Percentiles rank a stretch among this genome's conserved stretches.
Conservation (phyloP, 1,284 basidiomycete species). For the Chondrostereum purpureum region DNA sequence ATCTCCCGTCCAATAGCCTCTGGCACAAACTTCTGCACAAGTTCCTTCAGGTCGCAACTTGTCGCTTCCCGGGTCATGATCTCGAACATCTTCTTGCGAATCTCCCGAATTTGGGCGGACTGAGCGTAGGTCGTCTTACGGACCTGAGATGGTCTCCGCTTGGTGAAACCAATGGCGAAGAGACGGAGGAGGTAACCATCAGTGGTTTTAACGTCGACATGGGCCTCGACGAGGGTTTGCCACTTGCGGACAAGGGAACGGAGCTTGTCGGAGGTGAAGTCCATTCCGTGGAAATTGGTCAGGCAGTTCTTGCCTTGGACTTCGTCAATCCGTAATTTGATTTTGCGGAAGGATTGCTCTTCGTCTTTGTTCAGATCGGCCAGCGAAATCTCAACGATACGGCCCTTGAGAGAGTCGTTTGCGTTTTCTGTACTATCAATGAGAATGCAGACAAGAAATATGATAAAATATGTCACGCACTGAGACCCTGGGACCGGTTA, state of each 20-base stretch:
- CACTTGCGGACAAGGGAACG: slow-evolving; percentile 99
- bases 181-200: slow-evolving; percentile 99
- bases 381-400: slow-evolving; percentile 94
- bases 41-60: slow-evolving; percentile 95
- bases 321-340: slow-evolving; percentile 96
- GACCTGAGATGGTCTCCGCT: slow-evolving; percentile 94
- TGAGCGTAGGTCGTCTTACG: slow-evolving; percentile 99
- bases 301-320: slow-evolving; percentile 99
- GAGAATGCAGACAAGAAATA: slow-evolving; percentile 10
- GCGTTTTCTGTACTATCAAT: slow-evolving; percentile 74
- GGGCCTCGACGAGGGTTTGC: slow-evolving; percentile 98
- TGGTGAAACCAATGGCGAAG: slow-evolving; percentile 99
- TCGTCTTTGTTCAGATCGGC: slow-evolving; percentile 99
- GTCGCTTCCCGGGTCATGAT: slow-evolving; percentile 97
- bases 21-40: slow-evolving; percentile 98
- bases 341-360: slow-evolving; percentile 99
- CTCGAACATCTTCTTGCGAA: slow-evolving; percentile 99
- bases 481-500: slow-evolving; percentile 97
- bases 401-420: slow-evolving; percentile 97
- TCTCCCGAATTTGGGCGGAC: slow-evolving; percentile 92
- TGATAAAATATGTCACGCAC: slow-evolving; percentile 45
- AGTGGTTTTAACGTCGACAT: slow-evolving; percentile 98
- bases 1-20: slow-evolving; percentile 99
- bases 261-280: slow-evolving; percentile 99
- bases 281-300: slow-evolving; percentile 99